Conservation (phyloP, 2,329 filamentous ascomycete species). For the Aspergillus eucalypticola region DNA sequence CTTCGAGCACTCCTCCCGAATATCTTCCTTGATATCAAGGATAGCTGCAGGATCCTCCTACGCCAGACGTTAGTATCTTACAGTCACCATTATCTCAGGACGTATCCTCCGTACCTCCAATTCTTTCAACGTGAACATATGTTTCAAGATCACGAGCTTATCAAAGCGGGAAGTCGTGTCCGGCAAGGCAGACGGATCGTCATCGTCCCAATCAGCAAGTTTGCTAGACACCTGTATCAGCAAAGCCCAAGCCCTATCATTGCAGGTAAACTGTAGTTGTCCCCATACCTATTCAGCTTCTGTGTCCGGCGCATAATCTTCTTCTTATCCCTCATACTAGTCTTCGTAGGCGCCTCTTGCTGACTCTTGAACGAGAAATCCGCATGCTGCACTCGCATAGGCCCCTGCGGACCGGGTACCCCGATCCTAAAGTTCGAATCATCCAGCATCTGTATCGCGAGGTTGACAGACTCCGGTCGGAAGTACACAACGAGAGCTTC, state of each 20-base stretch:
- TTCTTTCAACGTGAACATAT: conserved; percentile 89
- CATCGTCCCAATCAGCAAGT: conserved; percentile 93
- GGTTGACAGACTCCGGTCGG: conserved; percentile 86
- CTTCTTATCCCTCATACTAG: conserved; percentile 69
- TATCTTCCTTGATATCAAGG: conserved; percentile 91
- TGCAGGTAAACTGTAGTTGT: background rate
- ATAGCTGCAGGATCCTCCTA: conserved; percentile 76
- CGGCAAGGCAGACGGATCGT: conserved; percentile 66
- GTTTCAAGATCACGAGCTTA: conserved; percentile 81
- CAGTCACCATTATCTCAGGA: background rate
- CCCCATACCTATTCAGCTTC: conserved; percentile 69
- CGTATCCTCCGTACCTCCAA: conserved; percentile 55
- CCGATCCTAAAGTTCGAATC: conserved; percentile 70
- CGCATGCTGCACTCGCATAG: conserved; percentile 79
- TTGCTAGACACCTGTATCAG: conserved; percentile 57
- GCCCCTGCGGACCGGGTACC: conserved; percentile 54
- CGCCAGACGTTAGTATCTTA: conserved; percentile 20
- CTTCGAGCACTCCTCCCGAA: conserved; percentile 85
- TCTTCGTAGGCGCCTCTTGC: conserved; percentile 61
- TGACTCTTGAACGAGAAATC: conserved; percentile 91
- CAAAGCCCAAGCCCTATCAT: background rate
- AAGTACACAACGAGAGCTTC: conserved; percentile 94
- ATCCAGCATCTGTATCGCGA: conserved; percentile 56
- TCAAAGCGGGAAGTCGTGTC: conserved; percentile 64
- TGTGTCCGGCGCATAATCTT: conserved; percentile 91